Evolutionary conservation across 768 basidiomycete genomes (phyloP).

Genomic region (Lactarius sp.): DNA sequence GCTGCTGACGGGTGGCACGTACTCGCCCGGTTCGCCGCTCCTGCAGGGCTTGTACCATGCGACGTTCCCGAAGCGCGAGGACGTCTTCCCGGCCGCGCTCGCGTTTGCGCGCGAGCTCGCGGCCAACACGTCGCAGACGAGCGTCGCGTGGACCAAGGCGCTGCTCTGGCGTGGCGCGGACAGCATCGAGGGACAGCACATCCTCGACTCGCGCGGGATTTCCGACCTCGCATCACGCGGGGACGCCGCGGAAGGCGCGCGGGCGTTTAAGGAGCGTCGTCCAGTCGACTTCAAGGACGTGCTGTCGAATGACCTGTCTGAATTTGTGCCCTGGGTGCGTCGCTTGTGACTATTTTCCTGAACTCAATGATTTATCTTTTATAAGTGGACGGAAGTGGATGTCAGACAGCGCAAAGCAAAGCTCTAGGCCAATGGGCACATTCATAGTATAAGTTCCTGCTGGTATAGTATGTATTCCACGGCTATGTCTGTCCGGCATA

Average conservation of each 20-base stretch:
- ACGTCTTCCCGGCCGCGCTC: slow-evolving; percentile 49
- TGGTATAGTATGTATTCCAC: too few relatives aligned
- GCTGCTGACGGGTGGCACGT: slow-evolving; percentile 44
- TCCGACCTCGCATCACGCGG: slow-evolving; percentile 35
- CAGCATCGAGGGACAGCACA: slow-evolving; percentile 49
- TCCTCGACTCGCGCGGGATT: slow-evolving; percentile 48
- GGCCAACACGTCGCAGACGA: slow-evolving; percentile 46
- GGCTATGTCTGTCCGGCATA: too few relatives aligned
- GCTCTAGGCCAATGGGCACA: not conserved
- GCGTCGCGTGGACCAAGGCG: slow-evolving; percentile 48
- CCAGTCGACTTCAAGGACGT: slow-evolving; percentile 42
- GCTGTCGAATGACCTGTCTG: slow-evolving; percentile 37
- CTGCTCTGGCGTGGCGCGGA: slow-evolving; percentile 47
- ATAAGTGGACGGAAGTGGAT: slow-evolving; percentile 35
- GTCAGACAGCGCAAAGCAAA: slow-evolving; percentile 13
- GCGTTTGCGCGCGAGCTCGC: slow-evolving; percentile 50
- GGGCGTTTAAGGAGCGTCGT: slow-evolving; percentile 46
- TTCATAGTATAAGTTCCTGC: too few relatives aligned
- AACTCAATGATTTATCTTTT: not conserved
- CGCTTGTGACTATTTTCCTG: not conserved
- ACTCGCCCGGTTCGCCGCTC: slow-evolving; percentile 42
- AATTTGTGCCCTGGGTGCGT: slow-evolving; percentile 53
- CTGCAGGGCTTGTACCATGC: slow-evolving; percentile 44
- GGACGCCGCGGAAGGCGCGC: slow-evolving; percentile 46
- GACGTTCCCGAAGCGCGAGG: slow-evolving; percentile 45